These are phyloP conservation scores for barley (Hordeum vulgare) DNA, from an alignment of 176 grass and related monocot genomes.

Conservation along the genomic window DNA sequence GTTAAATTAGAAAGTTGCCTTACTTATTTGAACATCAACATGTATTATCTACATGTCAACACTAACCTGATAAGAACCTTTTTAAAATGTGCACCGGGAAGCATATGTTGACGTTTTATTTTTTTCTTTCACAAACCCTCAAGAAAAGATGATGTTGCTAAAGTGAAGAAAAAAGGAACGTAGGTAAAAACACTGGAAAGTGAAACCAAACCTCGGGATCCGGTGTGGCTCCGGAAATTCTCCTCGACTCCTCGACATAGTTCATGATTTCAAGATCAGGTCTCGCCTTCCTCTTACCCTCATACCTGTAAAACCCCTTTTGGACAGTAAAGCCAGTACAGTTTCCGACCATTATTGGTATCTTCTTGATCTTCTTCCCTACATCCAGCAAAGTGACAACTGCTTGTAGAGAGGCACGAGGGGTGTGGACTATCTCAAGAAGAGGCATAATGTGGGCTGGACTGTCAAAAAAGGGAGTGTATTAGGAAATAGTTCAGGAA, in stretches of 20 bases:
- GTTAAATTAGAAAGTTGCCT: no score
- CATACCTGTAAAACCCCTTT: constrained; percentile 72
- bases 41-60: background rate
- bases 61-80: background rate
- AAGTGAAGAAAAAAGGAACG: background rate
- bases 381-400: constrained; percentile 76
- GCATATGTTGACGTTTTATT: background rate
- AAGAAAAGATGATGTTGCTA: background rate
- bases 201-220: constrained; percentile 40
- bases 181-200: background rate
- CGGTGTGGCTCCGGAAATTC: constrained; percentile 28
- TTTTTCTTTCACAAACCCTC: background rate
- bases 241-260: no score
- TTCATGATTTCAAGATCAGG: no score
- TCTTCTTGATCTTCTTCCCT: constrained; percentile 85
- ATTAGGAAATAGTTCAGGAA: no score
- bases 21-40: background rate
- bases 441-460: no score
- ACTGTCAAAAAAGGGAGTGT: no score
- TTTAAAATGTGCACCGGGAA: no score
- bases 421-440: constrained; percentile 75
- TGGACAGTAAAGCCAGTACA: constrained; percentile 75
- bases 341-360: constrained; percentile 77
- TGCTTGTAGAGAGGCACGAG: constrained; percentile 60
- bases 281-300: constrained; percentile 41